Base-by-base conservation (phyloP, 2,329 filamentous ascomycete genomes). In the Talaromyces amestolkiae region DNA sequence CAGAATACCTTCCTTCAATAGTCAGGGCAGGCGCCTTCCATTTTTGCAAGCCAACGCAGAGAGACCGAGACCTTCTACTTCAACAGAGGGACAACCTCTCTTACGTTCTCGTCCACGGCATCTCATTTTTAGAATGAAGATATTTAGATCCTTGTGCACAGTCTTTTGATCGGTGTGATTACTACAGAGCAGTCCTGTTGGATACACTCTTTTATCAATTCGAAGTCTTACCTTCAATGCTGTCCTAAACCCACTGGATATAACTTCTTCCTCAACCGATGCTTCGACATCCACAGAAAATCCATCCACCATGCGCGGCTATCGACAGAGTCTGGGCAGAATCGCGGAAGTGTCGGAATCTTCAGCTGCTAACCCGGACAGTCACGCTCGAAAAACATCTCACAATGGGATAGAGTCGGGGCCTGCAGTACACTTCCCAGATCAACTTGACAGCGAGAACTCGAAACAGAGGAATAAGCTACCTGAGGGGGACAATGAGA, bases 361-460 rank as follows among this genome's bases (percentile, higher is more conserved):
- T 35, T 47, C 51, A 22, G 6, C 24, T 39, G 17, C 22, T 13
- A 37, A 45, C 27, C 49, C n/a, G 39, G n/a, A 17, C 22, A 19
- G 37, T 17, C 13, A 27, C 15, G 6, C 39, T 47, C 51, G 17
- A 33, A 24, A 47, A 3, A 24, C 7, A 7, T 17, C 39, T n/a
- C 27, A 37, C 39, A 13, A 58, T 56, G 31, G 27, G 22, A 22
- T n/a, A 47, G 27, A 33, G 33, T 35, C 41, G 19, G 27, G 53
- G 6, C 11, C 9, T 24, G 27, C 37, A 27, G 39, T 15, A 6
- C 10, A 27, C 19, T 11, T 39, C 13, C n/a, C 27, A 4, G 19
- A 58, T 35, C 61, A 63, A 41, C 33, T 58, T 45, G 61, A 63
- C 31, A 39, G 61, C 19, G 61, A 39, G 13, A 45, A 56, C 11